Conservation (phyloP, 345 rosid species). For the Arabidopsis thaliana region TAIR10.1 NC_003070.9:21097001-21097500, state of each 20-base stretch:
- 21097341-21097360: slow-evolving; percentile 59
- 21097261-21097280: slow-evolving; percentile 90
- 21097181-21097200: slow-evolving; percentile 77
- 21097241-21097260: slow-evolving; percentile 94
- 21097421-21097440: background rate
- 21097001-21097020: background rate
- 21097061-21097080: slow-evolving; percentile 95
- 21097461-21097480: slow-evolving; percentile 91
- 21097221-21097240: slow-evolving; percentile 88
- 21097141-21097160: slow-evolving; percentile 93
- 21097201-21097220: slow-evolving; percentile 82
- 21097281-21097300: slow-evolving; percentile 96
- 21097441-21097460: slow-evolving; percentile 65
- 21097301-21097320: slow-evolving; percentile 90
- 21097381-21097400: background rate
- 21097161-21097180: slow-evolving; percentile 99
- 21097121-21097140: slow-evolving; percentile 93
- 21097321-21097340: slow-evolving; percentile 90
- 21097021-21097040: slow-evolving; percentile 54
- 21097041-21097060: slow-evolving; percentile 92
- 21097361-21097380: background rate
- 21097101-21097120: slow-evolving; percentile 93
- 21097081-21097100: slow-evolving; percentile 97
- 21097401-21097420: background rate
- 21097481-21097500: slow-evolving; percentile 96